Base-by-base conservation (phyloP, 306 rosid species). In the Quercus suber region DNA sequence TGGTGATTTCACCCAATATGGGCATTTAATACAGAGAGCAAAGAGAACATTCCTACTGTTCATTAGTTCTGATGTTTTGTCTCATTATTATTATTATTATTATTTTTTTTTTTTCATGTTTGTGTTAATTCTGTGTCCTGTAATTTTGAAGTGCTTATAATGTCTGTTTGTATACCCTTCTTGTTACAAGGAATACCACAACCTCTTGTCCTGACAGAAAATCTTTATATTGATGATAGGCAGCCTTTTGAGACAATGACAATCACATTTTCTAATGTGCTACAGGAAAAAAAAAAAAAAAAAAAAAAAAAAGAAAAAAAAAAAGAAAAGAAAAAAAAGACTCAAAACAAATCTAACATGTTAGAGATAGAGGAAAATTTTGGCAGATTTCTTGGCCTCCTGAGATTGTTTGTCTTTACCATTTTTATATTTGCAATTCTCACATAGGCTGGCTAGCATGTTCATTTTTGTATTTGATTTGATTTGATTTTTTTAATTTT, bases 41-140 rank as follows among this genome's bases (percentile, higher is more conserved):
- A 25, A 60, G 73, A 41, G 69, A 45, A 60, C 19, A 41, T 6
- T 68, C 17, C 23, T 20, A 6, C 61, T 55, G 69, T 37, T 63
- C 73, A 23, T 56, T 27, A 21, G 71, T 6, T 63, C 52, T 28
- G 41, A 74, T 37, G 28, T 61, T 28, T 19, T 61, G 33, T 53
- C 58, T 35, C 20, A 15, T 20, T 64, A 30, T 64, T 37, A 37
- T 6, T 37, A 2, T 37, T 37, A 37, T 7, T 37, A 1, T 1
- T 37, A 6, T 1, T 37, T 21, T 5, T 15, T 65, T 37, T 67
- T 49, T 49, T 61, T 55, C 63, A 0, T n/a, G 49, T 61, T 17
- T 25, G 23, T 75, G 78, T 83, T 75, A 60, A 75, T 65, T 77
- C 19, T 37, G 35, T 15, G 18, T 56, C 71, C 59, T 28, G 45